These are phyloP conservation scores for Steccherinum ochraceum DNA, from an alignment of 768 basidiomycete species.

Conservation along the genomic window DNA sequence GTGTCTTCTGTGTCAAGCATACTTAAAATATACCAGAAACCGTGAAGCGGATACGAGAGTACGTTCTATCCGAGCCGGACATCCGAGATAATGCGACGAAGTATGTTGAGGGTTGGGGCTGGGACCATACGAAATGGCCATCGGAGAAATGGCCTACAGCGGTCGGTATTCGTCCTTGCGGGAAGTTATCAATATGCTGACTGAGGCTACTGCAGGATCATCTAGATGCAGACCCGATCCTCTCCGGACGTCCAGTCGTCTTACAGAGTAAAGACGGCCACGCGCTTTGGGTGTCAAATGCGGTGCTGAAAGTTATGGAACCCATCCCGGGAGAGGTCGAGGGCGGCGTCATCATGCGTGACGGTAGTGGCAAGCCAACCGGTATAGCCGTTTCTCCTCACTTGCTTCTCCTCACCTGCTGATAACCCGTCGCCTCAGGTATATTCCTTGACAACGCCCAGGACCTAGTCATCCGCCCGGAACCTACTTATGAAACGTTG, in stretches of 20 bases:
- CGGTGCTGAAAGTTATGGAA: slow-evolving; percentile 47
- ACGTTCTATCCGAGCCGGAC: slow-evolving; percentile 53
- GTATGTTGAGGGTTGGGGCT: slow-evolving; percentile 77
- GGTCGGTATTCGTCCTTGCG: slow-evolving; percentile 33
- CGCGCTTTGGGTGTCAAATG: slow-evolving; percentile 78
- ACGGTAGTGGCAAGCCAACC: slow-evolving; percentile 59
- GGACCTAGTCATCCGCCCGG: slow-evolving; percentile 57
- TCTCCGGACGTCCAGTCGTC: slow-evolving; percentile 64
- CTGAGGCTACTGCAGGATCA: slow-evolving; percentile 41
- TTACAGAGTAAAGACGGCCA: slow-evolving; percentile 86
- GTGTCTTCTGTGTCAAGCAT: not conserved
- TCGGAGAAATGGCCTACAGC: slow-evolving; percentile 57
- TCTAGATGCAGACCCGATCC: slow-evolving; percentile 62
- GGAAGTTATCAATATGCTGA: not conserved
- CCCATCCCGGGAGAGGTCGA: slow-evolving; percentile 66
- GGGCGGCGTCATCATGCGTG: slow-evolving; percentile 75
- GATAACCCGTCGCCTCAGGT: slow-evolving; percentile 34
- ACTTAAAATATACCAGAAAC: slow-evolving; percentile 39
- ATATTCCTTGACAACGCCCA: slow-evolving; percentile 86
- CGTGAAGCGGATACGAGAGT: slow-evolving; percentile 51
- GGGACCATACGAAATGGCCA: slow-evolving; percentile 85
- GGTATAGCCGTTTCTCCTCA: slow-evolving; percentile 36
- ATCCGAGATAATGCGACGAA: slow-evolving; percentile 48
- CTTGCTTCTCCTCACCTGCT: slow-evolving; percentile 2
- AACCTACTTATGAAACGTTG: slow-evolving; percentile 58